These are phyloP conservation scores for Diutina siamensis DNA, from an alignment of 1,139 yeast genomes.

Conservation along the genomic window DNA sequence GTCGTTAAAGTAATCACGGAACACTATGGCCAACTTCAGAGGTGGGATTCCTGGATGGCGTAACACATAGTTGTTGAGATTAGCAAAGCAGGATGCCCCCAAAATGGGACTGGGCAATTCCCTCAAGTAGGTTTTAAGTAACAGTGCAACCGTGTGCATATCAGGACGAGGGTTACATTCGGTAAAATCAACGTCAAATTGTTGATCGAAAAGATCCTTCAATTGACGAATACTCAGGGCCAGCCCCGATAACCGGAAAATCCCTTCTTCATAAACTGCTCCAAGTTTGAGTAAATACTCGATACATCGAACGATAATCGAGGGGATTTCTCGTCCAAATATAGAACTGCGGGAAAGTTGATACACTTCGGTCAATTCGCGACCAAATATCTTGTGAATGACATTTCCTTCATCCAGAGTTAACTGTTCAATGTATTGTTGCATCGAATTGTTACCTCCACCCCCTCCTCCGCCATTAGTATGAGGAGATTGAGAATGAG, in stretches of 20 bases:
- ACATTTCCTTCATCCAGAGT: constrained; percentile 25
- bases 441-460: constrained; percentile 14
- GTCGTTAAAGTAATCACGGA: constrained; percentile 22
- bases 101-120: constrained; percentile 59
- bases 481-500: background rate
- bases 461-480: background rate
- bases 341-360: constrained; percentile 36
- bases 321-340: constrained; percentile 48
- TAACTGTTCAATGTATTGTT: constrained; percentile 28
- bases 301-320: constrained; percentile 67
- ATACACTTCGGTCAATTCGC: constrained; percentile 44
- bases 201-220: constrained; percentile 54
- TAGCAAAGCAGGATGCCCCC: constrained; percentile 35
- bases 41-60: constrained; percentile 13
- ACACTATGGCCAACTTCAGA: constrained; percentile 19
- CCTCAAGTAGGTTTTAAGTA: constrained; percentile 62
- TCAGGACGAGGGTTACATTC: constrained; percentile 26
- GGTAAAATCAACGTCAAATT: constrained; percentile 59
- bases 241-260: constrained; percentile 85
- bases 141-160: constrained; percentile 70
- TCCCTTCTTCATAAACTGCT: constrained; percentile 80
- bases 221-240: constrained; percentile 65
- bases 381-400: constrained; percentile 46
- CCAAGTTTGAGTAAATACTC: constrained; percentile 55
- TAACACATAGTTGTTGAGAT: constrained; percentile 19